Base-by-base conservation (phyloP, 306 rosid species). In the Quercus agrifolia region DNA sequence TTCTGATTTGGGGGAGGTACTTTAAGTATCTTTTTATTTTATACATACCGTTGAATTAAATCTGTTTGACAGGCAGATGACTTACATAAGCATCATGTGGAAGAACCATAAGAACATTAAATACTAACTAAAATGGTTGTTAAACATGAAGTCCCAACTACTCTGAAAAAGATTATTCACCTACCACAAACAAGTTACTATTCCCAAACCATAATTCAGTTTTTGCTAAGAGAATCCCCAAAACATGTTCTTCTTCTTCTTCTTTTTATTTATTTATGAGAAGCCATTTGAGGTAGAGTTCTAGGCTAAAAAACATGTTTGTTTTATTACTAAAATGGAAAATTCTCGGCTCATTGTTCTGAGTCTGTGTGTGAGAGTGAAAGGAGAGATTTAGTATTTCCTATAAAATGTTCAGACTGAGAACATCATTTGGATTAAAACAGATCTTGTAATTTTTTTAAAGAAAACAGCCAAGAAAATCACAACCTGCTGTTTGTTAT, bases 381-480 rank as follows among this genome's bases (percentile, higher is more conserved):
- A 73, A 8, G 19, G 20, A 20, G 74, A 18, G 49, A 15, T 9
- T 8, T 41, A 41, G 11, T 8, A 41, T 41, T 41, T 41, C 8
- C 46, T 41, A 41, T 8, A 8, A 41, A 41, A 41, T 8, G 46
- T 8, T 41, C 46, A 38, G 46, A 38, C 46, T 38, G 1, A 38
- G 46, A 38, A 38, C 11, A 38, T 8, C 11, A 38, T 27, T 44
- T 30, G 11, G 8, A 56, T 2, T 52, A n/a, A 74, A 15, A 74
- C 80, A 81, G 83, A 86, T 83, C 85, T 71, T 52, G 77, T 28
- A 55, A 8, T 38, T 38, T 54, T 59, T 71, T 54, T 55, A 19
- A 33, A 62, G 46, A 78, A 13, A 15, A 44, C 20, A 23, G 14
- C 63, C 33, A 62, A 62, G 35, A 25, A 62, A 12, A 23, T 62